Evolutionary conservation across 2,329 filamentous ascomycete genomes (phyloP).

Genomic region (Alternaria brassicicola): DNA sequence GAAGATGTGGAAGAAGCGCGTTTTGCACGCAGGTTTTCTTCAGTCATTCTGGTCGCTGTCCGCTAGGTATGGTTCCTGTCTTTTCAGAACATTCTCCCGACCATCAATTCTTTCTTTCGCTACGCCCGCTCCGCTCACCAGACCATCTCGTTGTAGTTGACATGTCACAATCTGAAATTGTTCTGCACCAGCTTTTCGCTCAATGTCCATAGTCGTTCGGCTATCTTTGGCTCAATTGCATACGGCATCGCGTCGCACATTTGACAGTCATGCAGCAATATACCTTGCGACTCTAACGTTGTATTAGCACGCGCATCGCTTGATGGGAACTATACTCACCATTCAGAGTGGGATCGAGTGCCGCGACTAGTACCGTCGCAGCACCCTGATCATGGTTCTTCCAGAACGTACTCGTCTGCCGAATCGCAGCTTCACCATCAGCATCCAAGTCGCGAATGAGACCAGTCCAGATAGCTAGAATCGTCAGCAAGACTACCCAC

Average conservation of each 20-base stretch:
- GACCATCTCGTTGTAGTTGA: not conserved
- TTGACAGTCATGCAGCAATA: conserved; percentile 40
- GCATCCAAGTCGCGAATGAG: conserved; percentile 34
- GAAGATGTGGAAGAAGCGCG: not conserved
- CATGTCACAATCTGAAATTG: conserved; percentile 30
- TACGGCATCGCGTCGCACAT: conserved; percentile 31
- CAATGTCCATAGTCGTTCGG: conserved; percentile 39
- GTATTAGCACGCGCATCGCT: not conserved
- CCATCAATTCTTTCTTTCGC: not conserved
- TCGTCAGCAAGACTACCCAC: not conserved
- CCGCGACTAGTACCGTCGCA: conserved; percentile 39
- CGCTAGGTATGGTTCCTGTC: too few relatives aligned
- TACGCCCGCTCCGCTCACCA: not conserved
- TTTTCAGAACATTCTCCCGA: too few relatives aligned
- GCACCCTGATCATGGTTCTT: conserved; percentile 44
- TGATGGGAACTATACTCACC: conserved; percentile 9
- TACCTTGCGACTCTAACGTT: conserved; percentile 25
- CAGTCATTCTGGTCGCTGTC: not conserved
- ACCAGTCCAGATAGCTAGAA: conserved; percentile 39
- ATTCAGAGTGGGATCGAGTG: conserved; percentile 40
- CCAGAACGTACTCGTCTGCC: conserved; percentile 37
- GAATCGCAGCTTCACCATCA: conserved; percentile 35
- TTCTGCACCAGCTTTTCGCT: conserved; percentile 38
- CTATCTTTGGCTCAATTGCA: conserved; percentile 32
- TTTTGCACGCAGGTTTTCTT: not conserved